These are phyloP conservation scores for Magnaporthiopsis rhizophila DNA, from an alignment of 2,329 filamentous ascomycete genomes.

Conservation along the genomic window DNA sequence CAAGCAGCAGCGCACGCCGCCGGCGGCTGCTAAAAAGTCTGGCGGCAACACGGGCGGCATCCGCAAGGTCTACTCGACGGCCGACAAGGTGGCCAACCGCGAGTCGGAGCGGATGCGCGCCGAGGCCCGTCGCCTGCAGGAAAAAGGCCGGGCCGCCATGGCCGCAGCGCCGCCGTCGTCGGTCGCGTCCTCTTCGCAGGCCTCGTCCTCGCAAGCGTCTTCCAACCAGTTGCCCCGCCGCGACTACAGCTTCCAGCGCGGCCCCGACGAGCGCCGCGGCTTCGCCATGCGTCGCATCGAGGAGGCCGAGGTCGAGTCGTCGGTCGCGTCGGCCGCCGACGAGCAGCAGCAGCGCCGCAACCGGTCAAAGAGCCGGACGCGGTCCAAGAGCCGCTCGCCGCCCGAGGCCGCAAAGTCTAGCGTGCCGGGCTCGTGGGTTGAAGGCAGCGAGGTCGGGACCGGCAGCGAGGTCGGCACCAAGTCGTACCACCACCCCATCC, in stretches of 20 bases:
- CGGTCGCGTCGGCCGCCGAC: conserved; percentile 1
- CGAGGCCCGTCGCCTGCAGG: conserved; percentile 48
- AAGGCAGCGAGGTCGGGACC: conserved; percentile 27
- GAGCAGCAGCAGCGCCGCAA: not conserved
- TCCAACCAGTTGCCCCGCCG: conserved; percentile 23
- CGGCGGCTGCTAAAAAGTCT: conserved; percentile 39
- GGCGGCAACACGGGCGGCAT: conserved; percentile 33
- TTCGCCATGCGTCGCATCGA: conserved; percentile 22
- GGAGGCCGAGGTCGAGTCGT: conserved; percentile 20
- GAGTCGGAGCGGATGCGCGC: conserved; percentile 47
- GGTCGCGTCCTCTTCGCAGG: conserved; percentile 11
- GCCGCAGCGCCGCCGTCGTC: conserved; percentile 13
- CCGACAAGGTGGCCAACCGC: conserved; percentile 43
- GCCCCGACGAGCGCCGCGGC: conserved; percentile 21
- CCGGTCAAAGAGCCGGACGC: not conserved
- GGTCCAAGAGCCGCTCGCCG: conserved; percentile 1
- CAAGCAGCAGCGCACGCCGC: conserved; percentile 46
- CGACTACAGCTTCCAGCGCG: conserved; percentile 47
- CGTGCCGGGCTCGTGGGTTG: conserved; percentile 28
- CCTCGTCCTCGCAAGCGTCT: conserved; percentile 12
- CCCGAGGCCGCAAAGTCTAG: conserved; percentile 9
- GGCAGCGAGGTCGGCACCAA: conserved; percentile 47
- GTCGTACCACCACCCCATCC: conserved; percentile 48
- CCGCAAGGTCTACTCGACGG: conserved; percentile 54
- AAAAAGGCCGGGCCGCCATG: conserved; percentile 36